Evolutionary conservation across 495 filamentous ascomycete species (phyloP), one percentile per base, ranked within the genome.

Genomic region (Penicillium diatomitis): DNA sequence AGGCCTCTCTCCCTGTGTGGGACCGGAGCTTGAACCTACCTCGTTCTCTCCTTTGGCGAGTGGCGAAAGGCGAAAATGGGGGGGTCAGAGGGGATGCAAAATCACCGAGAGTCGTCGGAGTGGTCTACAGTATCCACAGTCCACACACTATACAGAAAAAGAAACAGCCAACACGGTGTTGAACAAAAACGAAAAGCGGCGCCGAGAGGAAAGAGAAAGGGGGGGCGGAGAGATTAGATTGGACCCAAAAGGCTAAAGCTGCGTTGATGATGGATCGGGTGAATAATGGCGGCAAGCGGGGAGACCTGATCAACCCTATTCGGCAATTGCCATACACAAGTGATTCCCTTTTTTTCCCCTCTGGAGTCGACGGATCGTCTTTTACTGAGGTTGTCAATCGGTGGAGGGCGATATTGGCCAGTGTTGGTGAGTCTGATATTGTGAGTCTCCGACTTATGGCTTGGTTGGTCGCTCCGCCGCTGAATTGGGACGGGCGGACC

Each of bases 141-240:
- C 48, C 45, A 49, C 53, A 42, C 32, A 38, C 34, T 45, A 55
- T 51, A 44, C 41, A 58, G 59, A 46, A 60, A 56, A 47, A 20
- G 20, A 20, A 46, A 62, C 61, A 20, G 49, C 55, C 37, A 44
- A 61, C 44, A 51, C 42, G 51, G 43, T 71, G 66, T 69, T 71
- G 65, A 69, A 70, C 66, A 60, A 49, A 39, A 59, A 42, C 44
- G 54, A 53, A 59, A 55, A 55, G 43, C 56, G 45, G 55, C 59
- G 61, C 48, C 52, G 55, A 67, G 61, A 57, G 48, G 53, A 41
- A 46, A 49, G 50, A 34, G 50, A 53, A 37, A 51, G 41, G 42
- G 45, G 30, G 8, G 32, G 11, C 42, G 36, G 52, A 47, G 47
- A 42, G 39, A 27, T 30, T 41, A 29, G 39, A 41, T 20, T 20